Evolutionary conservation across 192 early-diverging fungal genomes (phyloP), one percentile per base, ranked within the genome.

Genomic region (Coemansia sp.): DNA sequence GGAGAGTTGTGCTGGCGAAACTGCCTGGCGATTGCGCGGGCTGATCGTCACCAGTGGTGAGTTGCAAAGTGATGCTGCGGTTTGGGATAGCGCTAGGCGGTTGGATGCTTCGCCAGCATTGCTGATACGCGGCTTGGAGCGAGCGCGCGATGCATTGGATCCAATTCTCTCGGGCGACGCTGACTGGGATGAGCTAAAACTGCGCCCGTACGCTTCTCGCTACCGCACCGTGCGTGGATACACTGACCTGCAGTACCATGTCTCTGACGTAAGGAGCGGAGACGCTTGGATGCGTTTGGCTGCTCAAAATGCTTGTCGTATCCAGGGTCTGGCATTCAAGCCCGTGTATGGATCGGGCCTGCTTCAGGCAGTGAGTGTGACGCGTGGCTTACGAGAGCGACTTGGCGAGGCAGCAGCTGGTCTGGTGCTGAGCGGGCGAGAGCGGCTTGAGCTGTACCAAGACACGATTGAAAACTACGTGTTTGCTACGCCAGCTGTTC

Each of bases 401-500:
- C 65, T 66, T 13, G 58, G 64, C 53, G 40, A 36, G 16, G 75
- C 82, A 12, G 89, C 87, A 22, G 83, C 86, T 58, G 88, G 86
- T 7, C 81, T 88, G 64, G 87, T 89, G 50, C 78, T 86, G 41
- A 69, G 75, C 27, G 87, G 90, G 36, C 69, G 69, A 22, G 71
- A 75, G 57, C 64, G 66, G 2, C 43, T 75, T 6, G 79, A 62
- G 40, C 49, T 36, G 36, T 63, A 50, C 31, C 36, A 39, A 2
- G 44, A 12, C 46, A 53, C 63, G 38, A 49, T 79, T 41, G 65
- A 61, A 5, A 62, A 65, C 38, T 85, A 78, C 58, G 72, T 77
- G 12, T 85, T 73, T 78, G 72, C 47, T 8, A 77, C 78, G 49
- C 83, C 83, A 18, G 41, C 66, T 2, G 75, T 78, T 15, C 68